Percentiles rank a stretch among this genome's conserved stretches.
Evolutionary conservation across 352 stramenopile species (phyloP).

Genomic region (Phytopythium delawarense): DNA sequence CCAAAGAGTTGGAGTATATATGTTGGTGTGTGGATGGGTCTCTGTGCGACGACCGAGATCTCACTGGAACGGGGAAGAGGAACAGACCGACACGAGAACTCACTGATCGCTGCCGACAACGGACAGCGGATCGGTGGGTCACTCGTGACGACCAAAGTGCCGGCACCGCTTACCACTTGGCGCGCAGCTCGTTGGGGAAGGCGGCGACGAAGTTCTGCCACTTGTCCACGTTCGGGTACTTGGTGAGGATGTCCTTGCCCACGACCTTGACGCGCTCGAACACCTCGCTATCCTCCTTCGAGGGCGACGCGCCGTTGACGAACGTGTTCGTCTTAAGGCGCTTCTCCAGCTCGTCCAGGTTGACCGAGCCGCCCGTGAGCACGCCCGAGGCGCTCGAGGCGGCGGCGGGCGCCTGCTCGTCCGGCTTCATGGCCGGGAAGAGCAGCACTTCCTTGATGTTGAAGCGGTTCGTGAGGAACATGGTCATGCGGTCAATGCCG

Average conservation of each 20-base stretch:
- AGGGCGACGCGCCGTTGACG: conserved; percentile 61
- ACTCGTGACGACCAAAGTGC: background rate
- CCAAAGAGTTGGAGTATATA: background rate
- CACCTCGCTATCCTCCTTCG: conserved; percentile 59
- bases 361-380: conserved; percentile 34
- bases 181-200: conserved; percentile 74
- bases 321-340: conserved; percentile 53
- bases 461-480: conserved; percentile 95
- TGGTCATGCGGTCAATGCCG: conserved; percentile 97
- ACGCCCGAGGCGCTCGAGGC: conserved; percentile 17
- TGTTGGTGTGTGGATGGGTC: background rate
- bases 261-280: conserved; percentile 81
- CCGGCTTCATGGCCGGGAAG: conserved; percentile 99
- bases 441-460: conserved; percentile 98
- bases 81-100: background rate
- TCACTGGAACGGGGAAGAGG: background rate
- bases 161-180: conserved; percentile 51
- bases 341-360: conserved; percentile 63
- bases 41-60: background rate
- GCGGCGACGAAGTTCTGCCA: conserved; percentile 67
- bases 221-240: conserved; percentile 75
- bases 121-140: background rate
- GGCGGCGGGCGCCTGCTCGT: conserved; percentile 48
- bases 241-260: conserved; percentile 64
- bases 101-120: background rate